Conservation (phyloP, 139 green algal genomes). For the Chlamydomonas sphaeroides region DNA sequence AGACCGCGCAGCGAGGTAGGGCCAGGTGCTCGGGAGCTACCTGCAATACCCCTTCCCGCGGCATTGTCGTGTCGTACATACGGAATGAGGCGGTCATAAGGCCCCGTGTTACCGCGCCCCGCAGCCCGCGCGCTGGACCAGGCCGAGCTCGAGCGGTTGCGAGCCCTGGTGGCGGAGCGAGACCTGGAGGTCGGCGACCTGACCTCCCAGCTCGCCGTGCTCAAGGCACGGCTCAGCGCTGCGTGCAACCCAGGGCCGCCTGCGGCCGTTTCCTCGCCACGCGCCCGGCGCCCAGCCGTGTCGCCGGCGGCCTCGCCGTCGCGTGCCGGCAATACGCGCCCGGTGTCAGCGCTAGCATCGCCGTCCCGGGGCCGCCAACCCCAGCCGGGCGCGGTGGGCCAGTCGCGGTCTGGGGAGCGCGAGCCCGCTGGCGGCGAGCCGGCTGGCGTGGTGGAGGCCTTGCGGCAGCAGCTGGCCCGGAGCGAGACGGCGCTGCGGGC, state of each 20-base stretch:
- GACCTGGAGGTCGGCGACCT: constrained; percentile 54
- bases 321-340: neutral
- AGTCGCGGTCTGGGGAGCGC: constrained; percentile 36
- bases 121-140: constrained; percentile 19
- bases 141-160: constrained; percentile 50
- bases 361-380: constrained; percentile 1
- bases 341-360: no score
- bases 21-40: no score
- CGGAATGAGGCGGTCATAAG: no score
- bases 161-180: constrained; percentile 51
- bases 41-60: neutral
- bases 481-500: constrained; percentile 22
- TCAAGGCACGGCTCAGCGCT: neutral
- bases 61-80: no score
- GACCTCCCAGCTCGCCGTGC: constrained; percentile 13
- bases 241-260: neutral
- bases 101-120: no score
- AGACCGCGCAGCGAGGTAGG: neutral
- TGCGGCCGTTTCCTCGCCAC: neutral
- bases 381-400: neutral
- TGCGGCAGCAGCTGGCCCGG: constrained; percentile 34
- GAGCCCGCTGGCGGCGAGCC: constrained; percentile 34
- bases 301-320: neutral
- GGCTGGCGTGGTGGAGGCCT: constrained; percentile 14
- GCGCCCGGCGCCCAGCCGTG: no score